phyloP scores from a whole-genome alignment of 495 filamentous ascomycete genomes.

The Tuber umbilicatum region DNA sequence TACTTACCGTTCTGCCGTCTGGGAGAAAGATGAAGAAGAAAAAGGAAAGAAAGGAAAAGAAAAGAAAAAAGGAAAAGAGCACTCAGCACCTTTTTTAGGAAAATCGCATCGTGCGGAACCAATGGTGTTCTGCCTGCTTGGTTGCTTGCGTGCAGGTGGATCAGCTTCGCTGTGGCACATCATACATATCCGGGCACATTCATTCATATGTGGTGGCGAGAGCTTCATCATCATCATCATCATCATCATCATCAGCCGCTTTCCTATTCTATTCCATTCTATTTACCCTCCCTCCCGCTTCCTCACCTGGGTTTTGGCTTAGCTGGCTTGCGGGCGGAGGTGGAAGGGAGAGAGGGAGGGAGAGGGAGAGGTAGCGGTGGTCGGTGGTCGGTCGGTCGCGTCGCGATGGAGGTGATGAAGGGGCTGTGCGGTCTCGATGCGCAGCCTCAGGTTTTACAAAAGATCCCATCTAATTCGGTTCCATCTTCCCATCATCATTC shows the following conservation, averaged over 20 bases:
- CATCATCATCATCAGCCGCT: conserved; percentile 1
- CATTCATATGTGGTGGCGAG: background rate
- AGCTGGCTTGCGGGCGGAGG: background rate
- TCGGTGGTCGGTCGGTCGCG: too few species aligned
- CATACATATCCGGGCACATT: background rate
- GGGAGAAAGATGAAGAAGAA: background rate
- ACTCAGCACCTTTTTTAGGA: conserved; percentile 5
- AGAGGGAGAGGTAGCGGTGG: background rate
- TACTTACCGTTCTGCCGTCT: too few species aligned
- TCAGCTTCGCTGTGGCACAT: conserved; percentile 1
- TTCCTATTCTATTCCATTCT: background rate
- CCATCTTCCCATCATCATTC: background rate
- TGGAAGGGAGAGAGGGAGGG: background rate
- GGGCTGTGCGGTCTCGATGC: background rate
- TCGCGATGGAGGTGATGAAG: background rate
- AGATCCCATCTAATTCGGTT: background rate
- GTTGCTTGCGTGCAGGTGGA: background rate
- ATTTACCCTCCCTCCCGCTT: background rate
- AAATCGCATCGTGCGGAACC: background rate
- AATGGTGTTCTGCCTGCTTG: background rate
- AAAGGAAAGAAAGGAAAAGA: background rate
- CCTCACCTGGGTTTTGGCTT: too few species aligned
- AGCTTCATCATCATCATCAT: background rate
- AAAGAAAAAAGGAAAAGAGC: background rate
- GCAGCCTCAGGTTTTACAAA: background rate